A percentile compares a stretch with the other conserved stretches of the same genome.
These are phyloP conservation scores for Penicillium sp. DNA, from an alignment of 2,329 filamentous ascomycete species.

Conservation along the genomic window DNA sequence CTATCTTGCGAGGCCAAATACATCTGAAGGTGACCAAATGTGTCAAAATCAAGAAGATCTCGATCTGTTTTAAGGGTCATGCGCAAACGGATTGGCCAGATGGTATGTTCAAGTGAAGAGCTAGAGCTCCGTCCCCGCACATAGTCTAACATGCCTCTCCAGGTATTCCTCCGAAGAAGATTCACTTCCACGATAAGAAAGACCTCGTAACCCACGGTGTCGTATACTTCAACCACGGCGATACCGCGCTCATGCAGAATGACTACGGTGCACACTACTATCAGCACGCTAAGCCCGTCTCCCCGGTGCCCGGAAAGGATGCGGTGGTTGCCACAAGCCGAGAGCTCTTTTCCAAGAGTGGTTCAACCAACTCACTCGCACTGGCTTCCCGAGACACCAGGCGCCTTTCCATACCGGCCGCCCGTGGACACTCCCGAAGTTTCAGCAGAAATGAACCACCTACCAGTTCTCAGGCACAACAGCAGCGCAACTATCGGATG, in stretches of 20 bases:
- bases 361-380: constrained; percentile 41
- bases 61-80: constrained; percentile 79
- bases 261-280: constrained; percentile 65
- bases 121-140: neutral
- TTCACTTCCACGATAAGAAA: constrained; percentile 79
- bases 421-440: constrained; percentile 77
- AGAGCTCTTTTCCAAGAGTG: constrained; percentile 42
- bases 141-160: constrained; percentile 7
- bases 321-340: constrained; percentile 31
- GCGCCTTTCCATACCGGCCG: constrained; percentile 74
- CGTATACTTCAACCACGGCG: constrained; percentile 81
- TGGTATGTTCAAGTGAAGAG: constrained; percentile 44
- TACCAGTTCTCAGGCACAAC: constrained; percentile 55
- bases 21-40: constrained; percentile 82
- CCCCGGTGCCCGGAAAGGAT: constrained; percentile 31
- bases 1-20: constrained; percentile 81
- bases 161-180: constrained; percentile 84
- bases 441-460: constrained; percentile 76
- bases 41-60: constrained; percentile 89
- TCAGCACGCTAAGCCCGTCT: constrained; percentile 49
- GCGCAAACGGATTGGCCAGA: constrained; percentile 96
- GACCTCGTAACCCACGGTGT: constrained; percentile 80
- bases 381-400: constrained; percentile 54
- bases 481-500: constrained; percentile 79
- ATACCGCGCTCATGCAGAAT: constrained; percentile 51